Base-by-base conservation (phyloP, 805 yeast genomes). In the Lipomyces starkeyi region DNA sequence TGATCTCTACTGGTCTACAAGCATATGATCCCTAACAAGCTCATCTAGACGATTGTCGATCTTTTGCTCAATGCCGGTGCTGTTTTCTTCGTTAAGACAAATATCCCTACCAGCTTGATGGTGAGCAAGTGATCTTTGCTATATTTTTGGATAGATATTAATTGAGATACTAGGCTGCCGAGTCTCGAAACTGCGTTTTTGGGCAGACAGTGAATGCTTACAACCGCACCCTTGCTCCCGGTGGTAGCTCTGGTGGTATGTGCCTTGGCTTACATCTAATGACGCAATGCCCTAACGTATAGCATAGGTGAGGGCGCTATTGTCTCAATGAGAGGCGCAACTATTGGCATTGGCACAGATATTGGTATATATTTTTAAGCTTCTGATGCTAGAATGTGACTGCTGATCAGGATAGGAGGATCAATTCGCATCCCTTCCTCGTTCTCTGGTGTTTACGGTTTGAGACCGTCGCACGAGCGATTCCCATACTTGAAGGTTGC, bases 401-500 rank as follows among this genome's bases (percentile, higher is more conserved):
- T 84, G 52, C 68, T 54, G 49, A 43, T 43, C 22, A 85, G 85
- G 2, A 75, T 83, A 66, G 88, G 87, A 55, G 88, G 88, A 25
- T 78, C 83, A 37, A 78, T 85, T 55, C 78, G 88, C 69, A 79
- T 81, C 60, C 88, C 88, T 1, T 80, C 86, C 3, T 76, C 82
- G 5, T 80, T 77, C 71, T 79, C 80, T 49, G 81, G 82, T 59
- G 74, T 83, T 49, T 86, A 81, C 73, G 91, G 91, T 20, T 77
- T 88, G 65, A 83, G 89, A 73, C 90, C 91, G 35, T 80, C 89
- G 4, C 80, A 86, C 3, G 84, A 85, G 76, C 82, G 91, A 76
- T 79, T 87, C 47, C 75, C 80, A 65, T 83, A 59, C 86, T 80
- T 74, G 91, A 91, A 2, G 62, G 72, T 69, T 20, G 71, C 71